Evolutionary conservation across 345 rosid species (phyloP).

Genomic region (Ceriops decandra): DNA sequence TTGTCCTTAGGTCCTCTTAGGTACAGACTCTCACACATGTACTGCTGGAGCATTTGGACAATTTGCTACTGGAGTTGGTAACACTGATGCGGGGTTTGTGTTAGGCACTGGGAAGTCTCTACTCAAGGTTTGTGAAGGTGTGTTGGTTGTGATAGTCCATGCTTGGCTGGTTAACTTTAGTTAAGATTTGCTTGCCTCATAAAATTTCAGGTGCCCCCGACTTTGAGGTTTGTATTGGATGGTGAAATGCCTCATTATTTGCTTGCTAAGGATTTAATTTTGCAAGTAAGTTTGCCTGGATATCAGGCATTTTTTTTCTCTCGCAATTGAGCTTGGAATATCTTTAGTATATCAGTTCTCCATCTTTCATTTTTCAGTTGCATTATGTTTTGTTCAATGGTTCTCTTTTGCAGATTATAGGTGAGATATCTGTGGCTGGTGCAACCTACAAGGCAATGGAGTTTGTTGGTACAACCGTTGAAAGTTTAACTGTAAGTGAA

Average conservation of each 20-base stretch:
- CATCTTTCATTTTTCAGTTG: not conserved
- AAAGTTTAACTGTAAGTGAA: conserved; percentile 68
- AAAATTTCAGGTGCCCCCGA: conserved; percentile 76
- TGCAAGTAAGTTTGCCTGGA: conserved; percentile 60
- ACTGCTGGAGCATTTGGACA: conserved; percentile 99
- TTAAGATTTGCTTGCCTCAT: conserved; percentile 1
- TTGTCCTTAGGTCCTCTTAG: conserved; percentile 67
- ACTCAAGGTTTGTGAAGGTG: conserved; percentile 62
- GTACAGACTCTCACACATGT: conserved; percentile 97
- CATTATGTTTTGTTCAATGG: not conserved
- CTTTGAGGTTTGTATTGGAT: conserved; percentile 90
- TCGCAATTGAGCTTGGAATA: not conserved
- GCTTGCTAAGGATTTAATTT: conserved; percentile 93
- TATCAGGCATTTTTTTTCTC: conserved; percentile 8
- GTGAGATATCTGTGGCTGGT: conserved; percentile 96
- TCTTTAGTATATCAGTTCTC: not conserved
- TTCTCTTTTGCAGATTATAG: conserved; percentile 60
- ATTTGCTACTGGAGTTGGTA: conserved; percentile 98
- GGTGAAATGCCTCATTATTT: conserved; percentile 94
- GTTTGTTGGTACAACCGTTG: conserved; percentile 85
- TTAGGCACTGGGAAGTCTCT: conserved; percentile 88
- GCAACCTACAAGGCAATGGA: conserved; percentile 98
- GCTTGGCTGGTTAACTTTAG: not conserved
- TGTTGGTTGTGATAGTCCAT: not conserved
- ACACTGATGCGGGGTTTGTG: conserved; percentile 96